phyloP scores from a whole-genome alignment of 495 filamentous ascomycete species.

The Penicillium subrubescens region DNA sequence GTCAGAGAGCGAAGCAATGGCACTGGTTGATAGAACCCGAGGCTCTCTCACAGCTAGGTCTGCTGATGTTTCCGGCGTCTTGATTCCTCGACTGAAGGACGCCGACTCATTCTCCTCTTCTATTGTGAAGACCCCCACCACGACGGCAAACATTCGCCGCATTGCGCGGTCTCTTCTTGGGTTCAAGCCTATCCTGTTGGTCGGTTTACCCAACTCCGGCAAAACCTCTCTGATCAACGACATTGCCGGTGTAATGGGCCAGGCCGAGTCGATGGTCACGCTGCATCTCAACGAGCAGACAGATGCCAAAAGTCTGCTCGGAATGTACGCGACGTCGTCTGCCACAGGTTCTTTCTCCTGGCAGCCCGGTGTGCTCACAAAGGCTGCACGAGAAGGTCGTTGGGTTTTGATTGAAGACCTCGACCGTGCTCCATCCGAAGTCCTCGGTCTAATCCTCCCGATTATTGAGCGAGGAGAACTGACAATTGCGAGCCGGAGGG shows the following conservation, averaged over 20 bases:
- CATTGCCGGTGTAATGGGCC: constrained; percentile 73
- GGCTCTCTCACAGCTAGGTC: constrained; percentile 53
- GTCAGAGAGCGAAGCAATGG: constrained; percentile 27
- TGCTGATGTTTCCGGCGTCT: constrained; percentile 59
- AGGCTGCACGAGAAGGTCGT: constrained; percentile 87
- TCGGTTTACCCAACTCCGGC: constrained; percentile 83
- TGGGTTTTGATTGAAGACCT: constrained; percentile 98
- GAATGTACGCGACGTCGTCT: constrained; percentile 84
- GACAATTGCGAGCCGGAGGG: constrained; percentile 80
- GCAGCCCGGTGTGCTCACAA: constrained; percentile 92
- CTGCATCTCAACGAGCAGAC: constrained; percentile 96
- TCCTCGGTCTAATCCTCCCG: constrained; percentile 87
- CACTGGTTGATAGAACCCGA: constrained; percentile 35
- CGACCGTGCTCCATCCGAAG: constrained; percentile 92
- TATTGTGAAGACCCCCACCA: constrained; percentile 73
- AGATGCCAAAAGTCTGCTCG: constrained; percentile 91
- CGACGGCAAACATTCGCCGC: constrained; percentile 64
- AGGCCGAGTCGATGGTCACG: constrained; percentile 76
- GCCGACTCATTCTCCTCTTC: constrained; percentile 46
- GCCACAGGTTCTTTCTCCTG: constrained; percentile 87
- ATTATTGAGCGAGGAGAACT: constrained; percentile 88
- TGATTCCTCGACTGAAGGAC: constrained; percentile 66
- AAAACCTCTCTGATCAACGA: constrained; percentile 89
- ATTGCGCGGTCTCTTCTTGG: constrained; percentile 67
- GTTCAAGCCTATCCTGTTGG: constrained; percentile 71